These are phyloP conservation scores for Tripterygium wilfordii DNA, from an alignment of 177 flowering plant species.

Conservation along the genomic window DNA sequence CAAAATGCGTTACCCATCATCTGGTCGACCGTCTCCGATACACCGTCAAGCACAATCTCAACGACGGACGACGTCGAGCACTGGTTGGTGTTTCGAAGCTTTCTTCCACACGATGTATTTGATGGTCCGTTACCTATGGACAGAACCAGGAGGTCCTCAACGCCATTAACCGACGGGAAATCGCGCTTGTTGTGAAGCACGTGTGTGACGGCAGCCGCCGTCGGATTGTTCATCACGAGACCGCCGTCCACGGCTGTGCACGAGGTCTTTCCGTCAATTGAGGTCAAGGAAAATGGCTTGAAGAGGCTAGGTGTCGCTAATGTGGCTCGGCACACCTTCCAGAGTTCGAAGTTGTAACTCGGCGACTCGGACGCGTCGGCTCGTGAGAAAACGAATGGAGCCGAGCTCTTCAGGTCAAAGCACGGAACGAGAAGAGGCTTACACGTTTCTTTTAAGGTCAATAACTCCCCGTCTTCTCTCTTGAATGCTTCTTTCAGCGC, in stretches of 20 bases:
- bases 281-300: conserved; percentile 43
- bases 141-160: conserved; percentile 67
- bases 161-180: conserved; percentile 63
- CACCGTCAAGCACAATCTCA: conserved; percentile 61
- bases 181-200: conserved; percentile 77
- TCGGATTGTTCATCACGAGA: conserved; percentile 80
- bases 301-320: conserved; percentile 60
- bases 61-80: conserved; percentile 47
- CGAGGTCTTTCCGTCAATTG: conserved; percentile 63
- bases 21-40: conserved; percentile 69
- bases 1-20: conserved; percentile 73
- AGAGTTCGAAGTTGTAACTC: conserved; percentile 71
- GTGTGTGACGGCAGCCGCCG: conserved; percentile 83
- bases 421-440: conserved; percentile 75
- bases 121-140: conserved; percentile 63
- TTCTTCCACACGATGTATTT: conserved; percentile 2
- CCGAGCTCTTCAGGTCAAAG: conserved; percentile 58
- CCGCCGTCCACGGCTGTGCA: conserved; percentile 76
- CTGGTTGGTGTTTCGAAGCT: conserved; percentile 20
- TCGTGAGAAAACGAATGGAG: conserved; percentile 76
- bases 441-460: conserved; percentile 69
- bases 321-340: conserved; percentile 84
- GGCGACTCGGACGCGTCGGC: conserved; percentile 72
- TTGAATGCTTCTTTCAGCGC: conserved; percentile 35
- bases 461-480: conserved; percentile 30